Conservation (phyloP, 225 moss, liverwort and hornwort genomes). For the Sphagnum contortum region DNA sequence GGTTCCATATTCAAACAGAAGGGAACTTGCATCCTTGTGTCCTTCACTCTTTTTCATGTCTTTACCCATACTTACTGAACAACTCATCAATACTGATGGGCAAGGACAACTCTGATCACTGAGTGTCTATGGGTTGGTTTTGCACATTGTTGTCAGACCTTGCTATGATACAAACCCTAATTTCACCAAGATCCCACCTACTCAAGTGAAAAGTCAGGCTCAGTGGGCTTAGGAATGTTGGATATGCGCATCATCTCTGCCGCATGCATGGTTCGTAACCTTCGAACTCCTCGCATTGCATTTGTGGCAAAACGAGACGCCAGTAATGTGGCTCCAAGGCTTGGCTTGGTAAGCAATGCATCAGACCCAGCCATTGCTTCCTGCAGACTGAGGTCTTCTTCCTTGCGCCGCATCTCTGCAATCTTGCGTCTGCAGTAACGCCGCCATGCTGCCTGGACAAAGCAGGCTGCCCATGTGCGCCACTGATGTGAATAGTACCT, state of each 20-base stretch:
- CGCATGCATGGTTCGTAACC: constrained; percentile 79
- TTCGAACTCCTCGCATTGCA: constrained; percentile 79
- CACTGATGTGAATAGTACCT: constrained; percentile 96
- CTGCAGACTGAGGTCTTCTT: constrained; percentile 51
- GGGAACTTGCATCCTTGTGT: no score
- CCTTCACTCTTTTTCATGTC: no score
- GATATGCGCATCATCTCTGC: constrained; percentile 70
- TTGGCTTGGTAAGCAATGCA: constrained; percentile 21
- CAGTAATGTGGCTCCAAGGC: constrained; percentile 54
- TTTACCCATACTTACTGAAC: no score
- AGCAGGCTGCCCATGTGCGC: constrained; percentile 89
- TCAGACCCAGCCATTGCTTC: constrained; percentile 30
- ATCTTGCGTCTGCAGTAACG: constrained; percentile 57
- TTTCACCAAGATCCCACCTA: not conserved
- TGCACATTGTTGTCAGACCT: no score
- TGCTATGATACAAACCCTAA: no score
- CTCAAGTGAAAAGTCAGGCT: constrained; percentile 84
- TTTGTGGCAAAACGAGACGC: constrained; percentile 83
- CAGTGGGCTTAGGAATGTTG: constrained; percentile 82
- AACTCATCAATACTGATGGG: no score
- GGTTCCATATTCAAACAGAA: no score
- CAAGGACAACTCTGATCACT: no score
- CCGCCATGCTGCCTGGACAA: constrained; percentile 86
- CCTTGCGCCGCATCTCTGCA: constrained; percentile 46
- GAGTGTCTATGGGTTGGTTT: no score